These are phyloP conservation scores for Xylaria sp. DNA, from an alignment of 2,329 filamentous ascomycete genomes.

Conservation along the genomic window DNA sequence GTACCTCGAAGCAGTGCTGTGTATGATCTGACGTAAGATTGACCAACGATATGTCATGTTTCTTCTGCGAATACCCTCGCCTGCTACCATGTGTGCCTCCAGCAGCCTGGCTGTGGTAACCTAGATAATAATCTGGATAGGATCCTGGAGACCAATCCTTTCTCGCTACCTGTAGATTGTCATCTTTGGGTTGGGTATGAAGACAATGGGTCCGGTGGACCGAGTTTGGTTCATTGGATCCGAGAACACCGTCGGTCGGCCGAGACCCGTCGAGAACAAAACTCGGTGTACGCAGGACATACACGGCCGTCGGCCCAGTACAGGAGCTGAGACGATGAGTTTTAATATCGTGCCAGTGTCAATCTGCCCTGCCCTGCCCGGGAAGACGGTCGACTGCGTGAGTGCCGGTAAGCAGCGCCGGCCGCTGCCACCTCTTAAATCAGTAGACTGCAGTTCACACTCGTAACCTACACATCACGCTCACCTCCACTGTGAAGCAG, in stretches of 20 bases:
- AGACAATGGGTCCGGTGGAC: conserved; percentile 21
- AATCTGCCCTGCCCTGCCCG: no score
- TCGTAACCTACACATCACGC: neutral
- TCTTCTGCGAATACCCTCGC: neutral
- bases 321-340: neutral
- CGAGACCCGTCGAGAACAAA: conserved; percentile 7
- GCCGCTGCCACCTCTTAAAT: neutral
- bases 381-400: neutral
- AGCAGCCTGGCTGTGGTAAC: neutral
- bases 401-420: neutral
- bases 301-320: neutral
- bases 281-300: neutral
- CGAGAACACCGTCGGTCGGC: neutral
- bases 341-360: neutral
- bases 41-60: conserved; percentile 3
- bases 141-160: neutral
- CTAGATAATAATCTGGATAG: neutral
- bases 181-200: conserved; percentile 36
- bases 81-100: neutral
- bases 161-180: conserved; percentile 26
- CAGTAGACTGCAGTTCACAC: neutral
- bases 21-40: conserved; percentile 32
- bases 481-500: neutral
- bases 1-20: conserved; percentile 9
- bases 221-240: conserved; percentile 14